phyloP scores from a whole-genome alignment of 2,329 filamentous ascomycete species.

The Calonectria pseudoturangicola region DNA sequence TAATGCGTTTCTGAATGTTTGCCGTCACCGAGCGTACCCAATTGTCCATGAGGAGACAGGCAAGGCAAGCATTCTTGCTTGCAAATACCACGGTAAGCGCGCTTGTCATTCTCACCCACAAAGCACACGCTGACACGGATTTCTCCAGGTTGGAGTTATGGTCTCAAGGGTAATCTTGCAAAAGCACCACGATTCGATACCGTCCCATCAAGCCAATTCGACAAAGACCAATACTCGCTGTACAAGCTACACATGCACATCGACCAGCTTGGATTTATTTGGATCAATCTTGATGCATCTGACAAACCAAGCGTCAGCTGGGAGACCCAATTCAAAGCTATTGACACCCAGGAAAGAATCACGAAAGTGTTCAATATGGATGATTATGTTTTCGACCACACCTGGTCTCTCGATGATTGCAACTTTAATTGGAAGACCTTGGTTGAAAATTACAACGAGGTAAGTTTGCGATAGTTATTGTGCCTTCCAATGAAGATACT shows the following conservation, averaged over 20 bases:
- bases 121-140: neutral
- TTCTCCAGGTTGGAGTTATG: slow-evolving; percentile 30
- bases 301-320: slow-evolving; percentile 32
- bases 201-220: slow-evolving; percentile 24
- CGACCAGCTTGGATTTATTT: slow-evolving; percentile 25
- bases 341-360: slow-evolving; percentile 32
- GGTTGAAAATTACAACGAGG: slow-evolving; percentile 40
- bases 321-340: slow-evolving; percentile 28
- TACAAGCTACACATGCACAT: slow-evolving; percentile 37
- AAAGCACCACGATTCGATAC: slow-evolving; percentile 34
- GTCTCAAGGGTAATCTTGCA: slow-evolving; percentile 30
- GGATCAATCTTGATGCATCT: slow-evolving; percentile 34
- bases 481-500: neutral
- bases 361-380: slow-evolving; percentile 32
- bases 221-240: slow-evolving; percentile 33
- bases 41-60: slow-evolving; percentile 29
- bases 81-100: slow-evolving; percentile 30
- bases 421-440: slow-evolving; percentile 37
- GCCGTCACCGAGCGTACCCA: slow-evolving; percentile 25
- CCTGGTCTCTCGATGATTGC: slow-evolving; percentile 33
- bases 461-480: neutral
- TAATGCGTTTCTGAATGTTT: slow-evolving; percentile 33
- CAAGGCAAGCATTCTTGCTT: slow-evolving; percentile 21
- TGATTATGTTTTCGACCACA: slow-evolving; percentile 32
- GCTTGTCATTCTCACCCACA: neutral